phyloP scores from a whole-genome alignment of 2,329 filamentous ascomycete species.

The Lecanoromycetidae sp. region DNA sequence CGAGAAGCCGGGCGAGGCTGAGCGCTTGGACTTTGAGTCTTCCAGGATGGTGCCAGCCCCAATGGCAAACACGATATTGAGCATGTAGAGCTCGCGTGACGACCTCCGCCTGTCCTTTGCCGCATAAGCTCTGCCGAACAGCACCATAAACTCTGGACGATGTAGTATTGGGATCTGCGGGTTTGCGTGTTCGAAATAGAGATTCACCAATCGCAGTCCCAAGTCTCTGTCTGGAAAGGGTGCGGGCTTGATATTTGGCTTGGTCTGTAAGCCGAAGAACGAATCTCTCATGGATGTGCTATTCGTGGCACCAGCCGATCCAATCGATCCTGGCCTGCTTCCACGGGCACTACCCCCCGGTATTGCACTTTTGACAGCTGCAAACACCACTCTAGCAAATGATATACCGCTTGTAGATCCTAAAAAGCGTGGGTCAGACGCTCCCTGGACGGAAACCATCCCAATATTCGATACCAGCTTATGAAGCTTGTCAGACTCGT shows the following conservation, averaged over 20 bases:
- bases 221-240: conserved; percentile 69
- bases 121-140: conserved; percentile 72
- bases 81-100: conserved; percentile 74
- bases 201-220: conserved; percentile 57
- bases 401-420: conserved; percentile 84
- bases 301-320: conserved; percentile 39
- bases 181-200: conserved; percentile 95
- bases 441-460: conserved; percentile 66
- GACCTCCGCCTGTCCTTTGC: conserved; percentile 54
- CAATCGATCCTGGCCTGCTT: conserved; percentile 39
- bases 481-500: conserved; percentile 50
- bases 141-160: conserved; percentile 73
- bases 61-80: conserved; percentile 96
- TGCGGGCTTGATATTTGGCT: conserved; percentile 73
- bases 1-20: no score
- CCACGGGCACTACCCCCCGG: conserved; percentile 44
- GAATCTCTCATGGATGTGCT: conserved; percentile 85
- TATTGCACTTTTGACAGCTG: conserved; percentile 71
- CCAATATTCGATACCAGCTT: conserved; percentile 58
- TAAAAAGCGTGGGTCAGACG: conserved; percentile 66
- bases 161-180: conserved; percentile 91
- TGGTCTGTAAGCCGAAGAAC: conserved; percentile 92
- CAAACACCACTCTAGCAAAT: conserved; percentile 87
- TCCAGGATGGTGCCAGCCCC: conserved; percentile 78
- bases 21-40: conserved; percentile 10